phyloP scores from a whole-genome alignment of 2,329 filamentous ascomycete species.

The Nannizzia gypsea region DNA sequence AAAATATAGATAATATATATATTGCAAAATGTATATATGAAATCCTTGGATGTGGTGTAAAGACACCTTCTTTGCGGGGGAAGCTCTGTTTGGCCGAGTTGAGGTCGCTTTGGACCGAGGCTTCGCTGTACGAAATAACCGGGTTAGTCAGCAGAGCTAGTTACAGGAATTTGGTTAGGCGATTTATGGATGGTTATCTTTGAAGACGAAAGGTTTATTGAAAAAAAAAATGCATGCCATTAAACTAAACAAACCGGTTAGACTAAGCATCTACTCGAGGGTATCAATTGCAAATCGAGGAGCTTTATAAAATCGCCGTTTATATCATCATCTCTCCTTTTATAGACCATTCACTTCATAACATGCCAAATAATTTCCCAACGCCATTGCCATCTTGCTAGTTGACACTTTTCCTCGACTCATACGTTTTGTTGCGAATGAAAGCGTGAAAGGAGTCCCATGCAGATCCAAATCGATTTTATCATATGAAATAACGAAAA shows the following conservation, averaged over 20 bases:
- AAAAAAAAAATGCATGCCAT: background rate
- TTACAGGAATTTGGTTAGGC: no score
- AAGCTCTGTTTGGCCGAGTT: background rate
- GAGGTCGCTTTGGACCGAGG: background rate
- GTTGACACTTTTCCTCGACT: background rate
- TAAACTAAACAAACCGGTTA: slow-evolving; percentile 20
- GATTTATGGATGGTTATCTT: no score
- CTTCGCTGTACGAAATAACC: background rate
- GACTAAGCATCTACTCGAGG: slow-evolving; percentile 40
- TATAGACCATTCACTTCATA: slow-evolving; percentile 7
- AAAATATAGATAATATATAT: background rate
- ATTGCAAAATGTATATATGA: background rate
- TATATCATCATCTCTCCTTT: slow-evolving; percentile 20
- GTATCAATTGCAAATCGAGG: slow-evolving; percentile 40
- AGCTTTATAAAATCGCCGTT: slow-evolving; percentile 26
- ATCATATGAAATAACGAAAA: slow-evolving; percentile 12
- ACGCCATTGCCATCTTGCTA: slow-evolving; percentile 4
- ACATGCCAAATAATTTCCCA: background rate
- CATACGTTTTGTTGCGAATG: background rate
- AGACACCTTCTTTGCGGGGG: no score
- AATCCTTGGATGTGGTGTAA: background rate
- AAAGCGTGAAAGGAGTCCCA: background rate
- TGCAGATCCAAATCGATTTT: slow-evolving; percentile 1
- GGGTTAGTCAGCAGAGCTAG: background rate
- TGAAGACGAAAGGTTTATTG: background rate